Conservation (phyloP, 2,329 filamentous ascomycete genomes). For the Fusarium marasasianum region DNA sequence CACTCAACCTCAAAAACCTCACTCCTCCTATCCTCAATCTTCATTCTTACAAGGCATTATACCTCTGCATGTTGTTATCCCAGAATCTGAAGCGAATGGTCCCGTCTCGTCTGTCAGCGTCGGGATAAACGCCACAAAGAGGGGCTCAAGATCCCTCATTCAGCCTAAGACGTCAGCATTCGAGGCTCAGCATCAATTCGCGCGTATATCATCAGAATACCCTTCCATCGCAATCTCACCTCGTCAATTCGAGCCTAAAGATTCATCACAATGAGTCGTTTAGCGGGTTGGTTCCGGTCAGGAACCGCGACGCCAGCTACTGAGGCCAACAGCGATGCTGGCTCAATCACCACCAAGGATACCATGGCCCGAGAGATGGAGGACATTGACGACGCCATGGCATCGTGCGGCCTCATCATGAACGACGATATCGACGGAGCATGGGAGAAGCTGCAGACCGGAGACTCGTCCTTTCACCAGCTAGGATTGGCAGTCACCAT, state of each 20-base stretch:
- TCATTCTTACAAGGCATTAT: neutral
- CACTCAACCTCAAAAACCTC: neutral
- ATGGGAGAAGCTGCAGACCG: slow-evolving; percentile 74
- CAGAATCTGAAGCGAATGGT: neutral
- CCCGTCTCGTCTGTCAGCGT: neutral
- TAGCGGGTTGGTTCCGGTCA: slow-evolving; percentile 63
- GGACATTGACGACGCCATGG: slow-evolving; percentile 68
- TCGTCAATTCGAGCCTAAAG: neutral
- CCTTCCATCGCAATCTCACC: too few species aligned
- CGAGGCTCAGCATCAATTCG: slow-evolving; percentile 21
- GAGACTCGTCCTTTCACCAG: slow-evolving; percentile 87
- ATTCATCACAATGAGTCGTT: slow-evolving; percentile 54
- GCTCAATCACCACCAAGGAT: slow-evolving; percentile 36
- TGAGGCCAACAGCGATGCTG: slow-evolving; percentile 45
- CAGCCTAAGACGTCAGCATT: slow-evolving; percentile 38
- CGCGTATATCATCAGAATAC: neutral
- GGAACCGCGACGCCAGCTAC: slow-evolving; percentile 43
- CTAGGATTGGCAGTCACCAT: slow-evolving; percentile 82
- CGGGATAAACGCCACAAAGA: slow-evolving; percentile 30
- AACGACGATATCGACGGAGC: slow-evolving; percentile 91
- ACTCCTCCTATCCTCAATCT: neutral
- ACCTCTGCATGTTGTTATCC: neutral
- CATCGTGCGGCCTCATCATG: slow-evolving; percentile 78
- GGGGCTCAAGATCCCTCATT: slow-evolving; percentile 22
- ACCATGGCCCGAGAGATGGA: slow-evolving; percentile 57